Evolutionary conservation across 129 eudicot species (phyloP).

Genomic region (Saposhnikovia divaricata): DNA sequence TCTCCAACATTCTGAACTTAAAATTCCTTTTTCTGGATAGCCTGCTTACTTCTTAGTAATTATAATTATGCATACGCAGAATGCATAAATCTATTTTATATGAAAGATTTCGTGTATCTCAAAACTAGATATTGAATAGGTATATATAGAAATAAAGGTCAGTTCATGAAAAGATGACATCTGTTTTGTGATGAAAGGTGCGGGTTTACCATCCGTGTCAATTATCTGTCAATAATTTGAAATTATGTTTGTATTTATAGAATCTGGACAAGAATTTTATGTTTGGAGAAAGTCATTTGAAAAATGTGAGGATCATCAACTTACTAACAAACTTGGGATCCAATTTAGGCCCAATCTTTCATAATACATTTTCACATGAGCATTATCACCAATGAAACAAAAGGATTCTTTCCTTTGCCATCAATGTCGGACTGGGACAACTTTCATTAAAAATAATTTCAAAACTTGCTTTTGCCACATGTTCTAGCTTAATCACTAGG

Average conservation of each 20-base stretch:
- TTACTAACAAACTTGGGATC: neutral
- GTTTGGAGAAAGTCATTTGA: neutral
- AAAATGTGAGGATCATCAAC: neutral
- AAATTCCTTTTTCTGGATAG: neutral
- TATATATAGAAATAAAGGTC: neutral
- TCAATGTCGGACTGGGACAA: neutral
- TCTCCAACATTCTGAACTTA: neutral
- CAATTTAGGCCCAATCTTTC: neutral
- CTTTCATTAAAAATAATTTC: neutral
- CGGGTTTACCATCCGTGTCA: neutral
- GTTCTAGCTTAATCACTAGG: neutral
- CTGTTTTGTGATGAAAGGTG: neutral
- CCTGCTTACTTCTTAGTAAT: neutral
- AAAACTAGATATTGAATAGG: neutral
- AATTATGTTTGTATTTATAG: neutral
- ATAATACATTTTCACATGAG: neutral
- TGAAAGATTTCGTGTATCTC: neutral
- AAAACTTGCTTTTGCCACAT: neutral
- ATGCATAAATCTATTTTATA: neutral
- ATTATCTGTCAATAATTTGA: neutral
- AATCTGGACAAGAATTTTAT: neutral
- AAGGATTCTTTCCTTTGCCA: neutral
- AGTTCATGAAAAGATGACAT: neutral
- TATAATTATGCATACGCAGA: neutral
- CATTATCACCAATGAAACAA: neutral